Percentiles rank a stretch among this genome's conserved stretches.
Evolutionary conservation across 1,284 basidiomycete species (phyloP).

Genomic region (Ceratobasidium theobromae): DNA sequence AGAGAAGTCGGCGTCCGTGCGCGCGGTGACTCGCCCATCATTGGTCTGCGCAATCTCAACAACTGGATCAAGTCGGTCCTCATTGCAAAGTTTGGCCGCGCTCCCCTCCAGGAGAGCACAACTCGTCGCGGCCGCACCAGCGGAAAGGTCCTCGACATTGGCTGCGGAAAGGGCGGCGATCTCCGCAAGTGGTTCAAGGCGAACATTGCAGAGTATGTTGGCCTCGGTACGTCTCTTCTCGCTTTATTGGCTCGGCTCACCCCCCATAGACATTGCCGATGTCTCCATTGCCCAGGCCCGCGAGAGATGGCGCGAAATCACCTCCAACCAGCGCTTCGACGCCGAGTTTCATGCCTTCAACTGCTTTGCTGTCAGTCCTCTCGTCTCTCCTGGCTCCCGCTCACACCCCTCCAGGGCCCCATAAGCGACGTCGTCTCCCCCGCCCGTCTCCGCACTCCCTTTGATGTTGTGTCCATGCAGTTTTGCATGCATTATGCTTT

Average conservation of each 20-base stretch:
- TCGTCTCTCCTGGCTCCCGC: not conserved
- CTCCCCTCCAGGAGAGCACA: slow-evolving; percentile 48
- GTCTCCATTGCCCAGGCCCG: slow-evolving; percentile 91
- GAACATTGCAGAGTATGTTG: slow-evolving; percentile 76
- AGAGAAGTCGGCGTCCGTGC: slow-evolving; percentile 86
- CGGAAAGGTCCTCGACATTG: slow-evolving; percentile 90
- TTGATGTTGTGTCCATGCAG: slow-evolving; percentile 96
- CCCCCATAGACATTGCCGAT: slow-evolving; percentile 82
- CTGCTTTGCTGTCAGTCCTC: slow-evolving; percentile 66
- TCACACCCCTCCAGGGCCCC: slow-evolving; percentile 49
- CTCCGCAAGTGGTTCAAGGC: slow-evolving; percentile 94
- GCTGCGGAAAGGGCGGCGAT: slow-evolving; percentile 98
- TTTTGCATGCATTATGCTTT: slow-evolving; percentile 99
- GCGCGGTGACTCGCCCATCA: slow-evolving; percentile 90
- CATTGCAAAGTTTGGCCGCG: slow-evolving; percentile 77
- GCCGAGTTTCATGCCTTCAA: slow-evolving; percentile 87
- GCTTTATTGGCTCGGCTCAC: not conserved
- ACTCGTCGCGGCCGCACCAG: slow-evolving; percentile 44
- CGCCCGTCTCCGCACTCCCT: slow-evolving; percentile 58
- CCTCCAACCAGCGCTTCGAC: slow-evolving; percentile 56
- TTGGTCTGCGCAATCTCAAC: slow-evolving; percentile 96
- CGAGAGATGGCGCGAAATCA: slow-evolving; percentile 54
- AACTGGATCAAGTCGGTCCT: slow-evolving; percentile 99
- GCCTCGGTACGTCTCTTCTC: slow-evolving; percentile 63
- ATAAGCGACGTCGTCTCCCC: slow-evolving; percentile 71